Percentiles rank a stretch among this genome's conserved stretches.
Conservation (phyloP, 306 rosid species). For the Casuarina equisetifolia region DNA sequence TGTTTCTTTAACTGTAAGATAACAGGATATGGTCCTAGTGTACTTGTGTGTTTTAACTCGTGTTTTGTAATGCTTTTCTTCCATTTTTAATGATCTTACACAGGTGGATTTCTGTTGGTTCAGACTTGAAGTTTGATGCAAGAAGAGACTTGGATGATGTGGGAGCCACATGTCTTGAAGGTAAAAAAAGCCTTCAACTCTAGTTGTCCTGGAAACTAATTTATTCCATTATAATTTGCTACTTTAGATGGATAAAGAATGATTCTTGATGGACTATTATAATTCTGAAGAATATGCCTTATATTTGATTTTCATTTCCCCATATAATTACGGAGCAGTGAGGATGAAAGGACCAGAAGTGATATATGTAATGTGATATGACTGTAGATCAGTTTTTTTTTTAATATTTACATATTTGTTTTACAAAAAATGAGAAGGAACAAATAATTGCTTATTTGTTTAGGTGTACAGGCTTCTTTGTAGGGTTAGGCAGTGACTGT, state of each 20-base stretch:
- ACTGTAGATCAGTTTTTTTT: too few relatives aligned
- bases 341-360: background rate
- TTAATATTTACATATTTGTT: too few relatives aligned
- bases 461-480: background rate
- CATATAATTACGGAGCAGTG: background rate
- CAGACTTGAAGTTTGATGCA: conserved; percentile 98
- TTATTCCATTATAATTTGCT: background rate
- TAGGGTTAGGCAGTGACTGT: background rate
- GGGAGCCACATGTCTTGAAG: conserved; percentile 72
- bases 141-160: conserved; percentile 96
- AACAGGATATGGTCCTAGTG: background rate
- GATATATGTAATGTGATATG: background rate
- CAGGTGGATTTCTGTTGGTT: conserved; percentile 99
- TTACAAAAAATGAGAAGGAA: too few relatives aligned
- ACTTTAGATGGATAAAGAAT: background rate
- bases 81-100: conserved; percentile 39
- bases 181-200: conserved; percentile 33
- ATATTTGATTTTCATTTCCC: background rate
- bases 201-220: conserved; percentile 6
- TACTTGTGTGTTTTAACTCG: conserved; percentile 15
- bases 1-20: background rate
- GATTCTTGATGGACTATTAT: background rate
- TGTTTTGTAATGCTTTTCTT: conserved; percentile 39
- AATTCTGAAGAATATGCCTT: background rate
- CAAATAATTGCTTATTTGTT: background rate